phyloP scores from a whole-genome alignment of 2,329 filamentous ascomycete genomes.

The Venturia oleaginea region DNA sequence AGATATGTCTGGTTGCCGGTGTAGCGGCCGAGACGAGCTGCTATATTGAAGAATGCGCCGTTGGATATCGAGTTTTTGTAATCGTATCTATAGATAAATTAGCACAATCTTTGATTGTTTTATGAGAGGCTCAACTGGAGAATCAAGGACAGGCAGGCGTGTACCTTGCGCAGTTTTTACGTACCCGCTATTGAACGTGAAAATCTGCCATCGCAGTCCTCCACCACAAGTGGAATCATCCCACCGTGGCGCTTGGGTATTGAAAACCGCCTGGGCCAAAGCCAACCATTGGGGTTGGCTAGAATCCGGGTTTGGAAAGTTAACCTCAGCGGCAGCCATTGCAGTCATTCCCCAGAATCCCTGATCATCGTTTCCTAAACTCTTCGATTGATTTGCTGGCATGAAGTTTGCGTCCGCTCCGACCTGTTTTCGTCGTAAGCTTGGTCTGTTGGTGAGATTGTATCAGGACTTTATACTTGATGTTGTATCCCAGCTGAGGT shows the following conservation, averaged over 20 bases:
- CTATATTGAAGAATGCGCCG: slow-evolving; percentile 42
- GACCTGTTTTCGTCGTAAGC: slow-evolving; percentile 21
- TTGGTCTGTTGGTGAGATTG: background rate
- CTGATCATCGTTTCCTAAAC: slow-evolving; percentile 48
- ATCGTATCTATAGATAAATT: slow-evolving; percentile 22
- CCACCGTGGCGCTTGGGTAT: slow-evolving; percentile 29
- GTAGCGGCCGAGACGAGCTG: slow-evolving; percentile 29
- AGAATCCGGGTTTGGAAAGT: slow-evolving; percentile 33
- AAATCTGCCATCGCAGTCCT: slow-evolving; percentile 31
- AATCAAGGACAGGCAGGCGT: slow-evolving; percentile 26
- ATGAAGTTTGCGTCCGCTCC: slow-evolving; percentile 35
- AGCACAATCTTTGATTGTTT: slow-evolving; percentile 37
- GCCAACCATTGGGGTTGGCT: slow-evolving; percentile 21
- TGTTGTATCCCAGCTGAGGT: slow-evolving; percentile 35
- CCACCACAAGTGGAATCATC: slow-evolving; percentile 28
- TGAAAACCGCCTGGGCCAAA: slow-evolving; percentile 31
- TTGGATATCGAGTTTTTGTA: slow-evolving; percentile 40
- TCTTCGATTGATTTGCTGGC: slow-evolving; percentile 36
- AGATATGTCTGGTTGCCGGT: slow-evolving; percentile 44
- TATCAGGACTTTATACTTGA: slow-evolving; percentile 21
- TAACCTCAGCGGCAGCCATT: slow-evolving; percentile 46
- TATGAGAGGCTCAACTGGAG: slow-evolving; percentile 30
- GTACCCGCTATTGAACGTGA: slow-evolving; percentile 38
- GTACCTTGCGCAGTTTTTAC: slow-evolving; percentile 26
- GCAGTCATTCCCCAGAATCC: slow-evolving; percentile 49